Conservation (phyloP, 352 stramenopile species). For the Pythium insidiosum region DNA sequence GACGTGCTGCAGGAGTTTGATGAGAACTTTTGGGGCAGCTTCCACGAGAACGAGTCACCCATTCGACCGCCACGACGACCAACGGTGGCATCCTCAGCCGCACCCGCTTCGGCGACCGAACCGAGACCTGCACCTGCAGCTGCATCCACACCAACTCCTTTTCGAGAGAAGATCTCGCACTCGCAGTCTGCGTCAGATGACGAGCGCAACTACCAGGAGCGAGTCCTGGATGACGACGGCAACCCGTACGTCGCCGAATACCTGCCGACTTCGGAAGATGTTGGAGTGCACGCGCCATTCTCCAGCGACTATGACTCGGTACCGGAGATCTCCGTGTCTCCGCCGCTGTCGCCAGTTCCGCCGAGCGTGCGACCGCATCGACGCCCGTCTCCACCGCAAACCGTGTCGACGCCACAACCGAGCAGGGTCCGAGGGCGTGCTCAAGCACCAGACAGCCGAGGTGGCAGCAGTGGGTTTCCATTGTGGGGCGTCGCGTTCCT, state of each 20-base stretch:
- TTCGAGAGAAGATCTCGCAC: conserved; percentile 21
- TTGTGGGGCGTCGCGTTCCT: conserved; percentile 38
- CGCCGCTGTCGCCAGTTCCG: conserved; percentile 11
- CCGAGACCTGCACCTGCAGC: conserved; percentile 1
- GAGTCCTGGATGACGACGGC: conserved; percentile 1
- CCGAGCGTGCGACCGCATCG: not conserved
- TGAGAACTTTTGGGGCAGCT: conserved; percentile 6
- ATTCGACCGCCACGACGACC: no score
- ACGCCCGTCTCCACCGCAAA: not conserved
- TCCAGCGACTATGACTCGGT: conserved; percentile 15
- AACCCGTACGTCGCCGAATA: conserved; percentile 2
- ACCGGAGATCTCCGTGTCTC: conserved; percentile 19
- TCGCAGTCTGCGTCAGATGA: conserved; percentile 10
- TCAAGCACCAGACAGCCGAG: not conserved
- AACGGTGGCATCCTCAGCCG: no score
- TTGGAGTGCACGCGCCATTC: conserved; percentile 2
- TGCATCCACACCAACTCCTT: conserved; percentile 8
- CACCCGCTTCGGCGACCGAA: no score
- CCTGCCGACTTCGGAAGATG: conserved; percentile 3
- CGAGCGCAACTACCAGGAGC: not conserved
- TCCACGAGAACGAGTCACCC: conserved; percentile 4
- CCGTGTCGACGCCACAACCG: not conserved
- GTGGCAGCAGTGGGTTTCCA: conserved; percentile 13
- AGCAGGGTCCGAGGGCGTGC: not conserved
- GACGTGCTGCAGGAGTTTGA: conserved; percentile 11